A percentile compares a stretch with the other conserved stretches of the same genome.
These are phyloP conservation scores for Candida gorgasii DNA, from an alignment of 805 yeast species.

Conservation along the genomic window DNA sequence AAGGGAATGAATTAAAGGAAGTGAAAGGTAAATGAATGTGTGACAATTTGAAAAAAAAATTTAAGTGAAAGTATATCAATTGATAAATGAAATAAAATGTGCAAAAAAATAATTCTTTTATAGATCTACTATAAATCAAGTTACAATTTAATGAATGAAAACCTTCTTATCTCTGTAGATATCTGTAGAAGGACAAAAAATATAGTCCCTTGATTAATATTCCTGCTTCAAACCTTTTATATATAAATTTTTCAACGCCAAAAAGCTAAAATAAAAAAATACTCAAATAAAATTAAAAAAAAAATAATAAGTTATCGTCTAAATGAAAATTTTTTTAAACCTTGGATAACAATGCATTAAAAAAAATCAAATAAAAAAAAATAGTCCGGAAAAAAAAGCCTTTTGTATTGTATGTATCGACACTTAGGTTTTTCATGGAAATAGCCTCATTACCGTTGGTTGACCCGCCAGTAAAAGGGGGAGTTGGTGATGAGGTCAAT, in stretches of 20 bases:
- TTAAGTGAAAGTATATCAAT: neutral
- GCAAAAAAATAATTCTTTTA: neutral
- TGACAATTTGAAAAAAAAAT: neutral
- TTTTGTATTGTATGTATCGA: constrained; percentile 2
- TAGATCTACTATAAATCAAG: constrained; percentile 5
- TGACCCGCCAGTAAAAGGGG: too few relatives aligned
- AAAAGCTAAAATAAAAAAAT: neutral
- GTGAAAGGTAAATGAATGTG: constrained; percentile 2
- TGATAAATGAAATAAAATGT: constrained; percentile 1
- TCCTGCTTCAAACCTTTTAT: constrained; percentile 4
- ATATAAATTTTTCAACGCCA: constrained; percentile 7
- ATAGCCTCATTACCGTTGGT: neutral
- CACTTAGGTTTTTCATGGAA: neutral
- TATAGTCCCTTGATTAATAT: constrained; percentile 3
- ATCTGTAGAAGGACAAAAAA: constrained; percentile 1
- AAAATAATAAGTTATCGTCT: constrained; percentile 3
- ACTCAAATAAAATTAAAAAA: neutral
- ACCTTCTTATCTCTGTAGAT: neutral
- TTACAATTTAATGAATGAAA: neutral
- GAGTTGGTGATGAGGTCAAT: too few relatives aligned
- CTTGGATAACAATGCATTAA: neutral
- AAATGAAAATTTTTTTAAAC: constrained; percentile 2
- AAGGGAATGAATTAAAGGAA: constrained; percentile 7
- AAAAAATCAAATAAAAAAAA: constrained; percentile 2
- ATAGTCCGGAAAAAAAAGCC: constrained; percentile 4